Evolutionary conservation across 192 early-diverging fungal genomes (phyloP), one percentile per base, ranked within the genome.

Genomic region (Backusella morwellensis): DNA sequence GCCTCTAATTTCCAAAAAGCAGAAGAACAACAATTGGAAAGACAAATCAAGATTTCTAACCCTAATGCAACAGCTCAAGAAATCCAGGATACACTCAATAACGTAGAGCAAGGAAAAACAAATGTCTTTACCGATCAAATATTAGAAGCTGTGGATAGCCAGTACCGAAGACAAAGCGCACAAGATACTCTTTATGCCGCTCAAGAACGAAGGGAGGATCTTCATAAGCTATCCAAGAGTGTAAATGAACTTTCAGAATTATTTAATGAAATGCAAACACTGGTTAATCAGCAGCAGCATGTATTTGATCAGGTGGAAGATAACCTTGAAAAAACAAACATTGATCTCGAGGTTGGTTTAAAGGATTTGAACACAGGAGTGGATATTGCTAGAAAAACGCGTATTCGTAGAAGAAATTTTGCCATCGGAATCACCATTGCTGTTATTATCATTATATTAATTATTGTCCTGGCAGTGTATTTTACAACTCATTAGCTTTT

Each of bases 221-320:
- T 92, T 23, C 77, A 75, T 40, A 81, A 81, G 35, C 82, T 92
- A 4, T 89, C 88, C 29, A 81, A 82, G 40, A 83, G 82, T 23
- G 77, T 92, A 15, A 79, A 81, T 8, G 88, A 92, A 78, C 76
- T 92, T 8, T 86, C 86, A 29, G 79, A 79, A 9, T 77, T 92
- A 52, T 91, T 92, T 71, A 80, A 87, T 77, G 91, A 92, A 26
- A 91, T 92, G 91, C 87, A 91, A 74, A 72, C 52, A 21, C 21
- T 92, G 59, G 73, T 92, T 17, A 87, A 90, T 34, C 73, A 74
- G n/a, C 82, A 83, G 32, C 67, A 68, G 0, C 29, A 78, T 23
- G 78, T 83, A 0, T 38, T 83, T 19, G 67, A 75, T 14, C 44
- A 54, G 12, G 75, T 83, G 26, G 82, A 83, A 44, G 68, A 35